These are phyloP conservation scores for Calonectria hongkongensis DNA, from an alignment of 2,329 filamentous ascomycete genomes.

Conservation along the genomic window DNA sequence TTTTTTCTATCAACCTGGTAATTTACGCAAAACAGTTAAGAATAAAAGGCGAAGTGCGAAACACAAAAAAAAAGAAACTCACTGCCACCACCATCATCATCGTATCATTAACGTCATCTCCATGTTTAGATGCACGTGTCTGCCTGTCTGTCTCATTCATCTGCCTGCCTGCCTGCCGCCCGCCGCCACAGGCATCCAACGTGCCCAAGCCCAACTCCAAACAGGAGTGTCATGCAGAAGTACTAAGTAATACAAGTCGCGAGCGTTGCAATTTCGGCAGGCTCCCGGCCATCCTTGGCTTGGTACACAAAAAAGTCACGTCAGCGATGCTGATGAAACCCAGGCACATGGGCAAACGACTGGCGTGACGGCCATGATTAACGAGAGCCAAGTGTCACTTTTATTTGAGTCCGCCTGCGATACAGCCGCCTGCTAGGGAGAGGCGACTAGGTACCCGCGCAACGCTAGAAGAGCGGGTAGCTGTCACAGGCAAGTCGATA, in stretches of 20 bases:
- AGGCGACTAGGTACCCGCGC: neutral
- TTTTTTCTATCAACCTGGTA: neutral
- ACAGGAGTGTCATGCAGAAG: conserved; percentile 1
- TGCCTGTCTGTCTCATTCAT: neutral
- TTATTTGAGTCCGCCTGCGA: conserved; percentile 8
- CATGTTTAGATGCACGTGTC: neutral
- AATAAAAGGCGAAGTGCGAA: neutral
- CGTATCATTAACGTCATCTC: neutral
- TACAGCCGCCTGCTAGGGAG: neutral
- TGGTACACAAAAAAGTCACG: neutral
- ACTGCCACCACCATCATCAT: neutral
- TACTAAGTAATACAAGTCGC: neutral
- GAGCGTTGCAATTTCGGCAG: neutral
- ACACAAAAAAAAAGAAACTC: neutral
- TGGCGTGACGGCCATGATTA: neutral
- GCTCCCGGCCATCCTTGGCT: conserved; percentile 2
- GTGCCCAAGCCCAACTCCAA: conserved; percentile 7
- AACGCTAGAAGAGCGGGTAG: conserved; percentile 11
- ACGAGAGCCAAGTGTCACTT: neutral
- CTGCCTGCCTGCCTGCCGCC: neutral
- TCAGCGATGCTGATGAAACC: conserved; percentile 4
- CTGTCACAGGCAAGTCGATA: conserved; percentile 17
- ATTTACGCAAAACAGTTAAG: neutral
- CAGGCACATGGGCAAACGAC: conserved; percentile 11
- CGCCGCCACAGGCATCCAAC: neutral